Base-by-base conservation (phyloP, 371 early-diverging fungal species). In the Coemansia sp. region DNA sequence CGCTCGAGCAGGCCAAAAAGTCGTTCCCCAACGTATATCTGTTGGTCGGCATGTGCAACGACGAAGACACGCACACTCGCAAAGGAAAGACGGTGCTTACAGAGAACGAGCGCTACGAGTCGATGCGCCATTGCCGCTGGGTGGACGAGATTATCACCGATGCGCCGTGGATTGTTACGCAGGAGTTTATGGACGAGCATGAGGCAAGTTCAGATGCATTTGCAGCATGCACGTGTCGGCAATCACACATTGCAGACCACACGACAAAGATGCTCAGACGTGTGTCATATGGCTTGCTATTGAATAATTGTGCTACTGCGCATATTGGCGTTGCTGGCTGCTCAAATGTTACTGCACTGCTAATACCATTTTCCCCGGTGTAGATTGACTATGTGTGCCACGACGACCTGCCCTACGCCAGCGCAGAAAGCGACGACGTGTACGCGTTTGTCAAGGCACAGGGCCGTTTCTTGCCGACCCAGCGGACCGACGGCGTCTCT, bases 311-410 rank as follows among this genome's bases (percentile, higher is more conserved):
- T 42, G 45, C n/a, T 51, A 51, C 51, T 51, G 51, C 24, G 51
- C 51, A 51, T 16, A 42, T 42, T 16, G 45, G 45, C n/a, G 45
- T n/a, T 16, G n/a, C 13, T 42, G 45, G 45, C 45, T n/a, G 45
- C n/a, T 42, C 16, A 42, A 42, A 42, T n/a, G 45, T 18, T 51
- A 51, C 51, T 42, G 45, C 16, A 42, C 45, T 42, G 45, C 45
- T 42, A 42, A 42, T 42, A 42, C n/a, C 16, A 14, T 13, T 13
- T 14, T 42, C 16, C 11, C 14, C 16, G 45, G 16, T 39, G 42
- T 78, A 86, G 73, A 96, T 99, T 53, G 98, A 98, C 77, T 97
- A 90, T 80, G 97, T 99, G n/a, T 95, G 96, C 18, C 99, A 99
- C 78, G 99, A 99, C 81, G 97, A 94, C 64, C 88, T 94, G 13